Conservation (phyloP, 2,329 filamentous ascomycete species). For the Fusarium xylarioides region DNA sequence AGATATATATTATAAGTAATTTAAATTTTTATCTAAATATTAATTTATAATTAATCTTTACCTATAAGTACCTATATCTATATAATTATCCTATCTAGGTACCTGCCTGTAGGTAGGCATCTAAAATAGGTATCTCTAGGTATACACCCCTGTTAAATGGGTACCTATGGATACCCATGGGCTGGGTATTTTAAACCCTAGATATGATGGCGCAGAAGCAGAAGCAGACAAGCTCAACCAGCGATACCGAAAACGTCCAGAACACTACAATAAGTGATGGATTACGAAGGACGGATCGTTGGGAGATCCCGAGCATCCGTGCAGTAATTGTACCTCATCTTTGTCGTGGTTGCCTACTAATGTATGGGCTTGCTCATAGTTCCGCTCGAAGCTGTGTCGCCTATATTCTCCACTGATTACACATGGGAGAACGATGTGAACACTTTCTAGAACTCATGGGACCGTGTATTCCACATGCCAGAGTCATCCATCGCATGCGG, state of each 20-base stretch:
- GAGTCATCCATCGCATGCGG: not conserved
- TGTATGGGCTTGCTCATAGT: not conserved
- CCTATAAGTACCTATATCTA: no score
- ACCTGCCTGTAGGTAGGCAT: no score
- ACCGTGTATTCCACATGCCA: not conserved
- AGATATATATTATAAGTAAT: no score
- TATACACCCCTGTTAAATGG: no score
- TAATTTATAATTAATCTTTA: no score
- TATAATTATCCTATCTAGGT: no score
- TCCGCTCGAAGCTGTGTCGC: not conserved
- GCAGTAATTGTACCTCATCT: not conserved
- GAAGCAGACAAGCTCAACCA: not conserved
- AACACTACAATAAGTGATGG: not conserved
- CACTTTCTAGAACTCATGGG: not conserved
- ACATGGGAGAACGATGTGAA: not conserved
- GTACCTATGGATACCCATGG: no score
- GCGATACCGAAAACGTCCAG: not conserved
- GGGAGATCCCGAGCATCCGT: not conserved
- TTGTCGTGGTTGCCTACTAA: not conserved
- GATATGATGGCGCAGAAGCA: not conserved
- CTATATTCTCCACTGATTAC: not conserved
- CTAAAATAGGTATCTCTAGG: no score
- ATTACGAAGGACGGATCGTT: not conserved
- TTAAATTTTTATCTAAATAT: no score
- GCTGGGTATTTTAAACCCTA: no score